Percentiles rank a stretch among this genome's conserved stretches.
Evolutionary conservation across 2,329 filamentous ascomycete species (phyloP).

Genomic region (Alternaria metachromatica): DNA sequence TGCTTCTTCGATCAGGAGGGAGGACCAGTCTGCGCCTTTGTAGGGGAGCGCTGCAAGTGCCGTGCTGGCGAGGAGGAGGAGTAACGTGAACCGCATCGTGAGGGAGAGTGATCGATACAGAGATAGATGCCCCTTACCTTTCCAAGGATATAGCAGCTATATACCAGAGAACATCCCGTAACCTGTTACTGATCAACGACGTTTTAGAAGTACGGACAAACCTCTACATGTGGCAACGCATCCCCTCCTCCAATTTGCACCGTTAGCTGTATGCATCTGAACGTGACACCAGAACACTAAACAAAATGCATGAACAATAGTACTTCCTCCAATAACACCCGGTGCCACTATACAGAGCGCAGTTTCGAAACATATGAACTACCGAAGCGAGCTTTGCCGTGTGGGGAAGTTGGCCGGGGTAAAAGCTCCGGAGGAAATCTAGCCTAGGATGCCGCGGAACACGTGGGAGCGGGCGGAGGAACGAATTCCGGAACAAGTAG

Average conservation of each 20-base stretch:
- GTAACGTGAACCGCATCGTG: conserved; percentile 38
- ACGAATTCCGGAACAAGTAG: not conserved
- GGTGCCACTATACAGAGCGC: not conserved
- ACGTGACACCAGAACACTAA: not conserved
- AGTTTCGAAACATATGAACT: conserved; percentile 13
- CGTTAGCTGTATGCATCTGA: not conserved
- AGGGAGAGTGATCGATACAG: not conserved
- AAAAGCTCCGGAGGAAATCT: conserved; percentile 1
- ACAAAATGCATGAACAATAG: not conserved
- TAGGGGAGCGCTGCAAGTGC: conserved; percentile 62
- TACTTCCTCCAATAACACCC: conserved; percentile 14
- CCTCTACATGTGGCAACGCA: not conserved
- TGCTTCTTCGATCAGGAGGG: conserved; percentile 67
- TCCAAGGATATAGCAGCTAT: not conserved
- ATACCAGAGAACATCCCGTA: not conserved
- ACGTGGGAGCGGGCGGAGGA: not conserved
- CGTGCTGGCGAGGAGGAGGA: conserved; percentile 27
- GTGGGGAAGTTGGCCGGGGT: not conserved
- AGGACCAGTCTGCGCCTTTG: conserved; percentile 75
- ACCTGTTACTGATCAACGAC: not conserved
- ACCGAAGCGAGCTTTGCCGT: conserved; percentile 1
- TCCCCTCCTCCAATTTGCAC: not conserved
- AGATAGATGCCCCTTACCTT: not conserved
- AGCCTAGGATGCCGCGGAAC: not conserved
- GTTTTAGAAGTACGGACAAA: not conserved